Conservation (phyloP, 306 rosid species). For the barrel medic (Medicago truncatula) region DNA sequence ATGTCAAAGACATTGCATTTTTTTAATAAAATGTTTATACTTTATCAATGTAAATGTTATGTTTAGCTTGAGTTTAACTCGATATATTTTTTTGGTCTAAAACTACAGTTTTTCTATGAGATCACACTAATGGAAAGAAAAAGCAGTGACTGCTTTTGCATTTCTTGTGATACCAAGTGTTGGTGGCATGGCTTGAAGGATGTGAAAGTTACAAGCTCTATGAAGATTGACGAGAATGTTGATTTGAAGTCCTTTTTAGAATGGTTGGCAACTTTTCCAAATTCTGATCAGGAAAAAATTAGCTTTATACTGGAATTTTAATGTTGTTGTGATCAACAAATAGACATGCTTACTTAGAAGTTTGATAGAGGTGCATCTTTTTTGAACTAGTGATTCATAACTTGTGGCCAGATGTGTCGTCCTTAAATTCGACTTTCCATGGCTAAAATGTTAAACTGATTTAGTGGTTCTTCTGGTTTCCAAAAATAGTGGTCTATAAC, state of each 20-base stretch:
- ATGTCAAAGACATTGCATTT: background rate
- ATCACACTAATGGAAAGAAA: background rate
- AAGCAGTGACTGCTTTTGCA: background rate
- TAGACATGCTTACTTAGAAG: background rate
- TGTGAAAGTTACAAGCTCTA: constrained; percentile 18
- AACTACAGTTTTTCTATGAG: background rate
- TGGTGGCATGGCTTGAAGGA: constrained; percentile 48
- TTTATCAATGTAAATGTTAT: too few species aligned
- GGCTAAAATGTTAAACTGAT: too few species aligned
- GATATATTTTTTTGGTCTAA: too few species aligned
- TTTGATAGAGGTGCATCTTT: too few species aligned
- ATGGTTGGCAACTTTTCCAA: background rate
- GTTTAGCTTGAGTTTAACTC: too few species aligned
- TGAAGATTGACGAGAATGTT: background rate
- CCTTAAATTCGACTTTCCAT: too few species aligned
- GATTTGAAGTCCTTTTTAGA: background rate
- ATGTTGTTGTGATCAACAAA: background rate
- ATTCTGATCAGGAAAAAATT: background rate
- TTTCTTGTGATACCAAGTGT: background rate
- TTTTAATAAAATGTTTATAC: too few species aligned
- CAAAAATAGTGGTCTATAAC: too few species aligned
- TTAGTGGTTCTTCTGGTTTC: too few species aligned
- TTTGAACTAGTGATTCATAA: too few species aligned
- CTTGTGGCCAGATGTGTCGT: too few species aligned
- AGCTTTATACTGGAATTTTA: background rate